A percentile compares a stretch with the other conserved stretches of the same genome.
These are phyloP conservation scores for Lentithecium fluviatile DNA, from an alignment of 495 filamentous ascomycete species.

Conservation along the genomic window DNA sequence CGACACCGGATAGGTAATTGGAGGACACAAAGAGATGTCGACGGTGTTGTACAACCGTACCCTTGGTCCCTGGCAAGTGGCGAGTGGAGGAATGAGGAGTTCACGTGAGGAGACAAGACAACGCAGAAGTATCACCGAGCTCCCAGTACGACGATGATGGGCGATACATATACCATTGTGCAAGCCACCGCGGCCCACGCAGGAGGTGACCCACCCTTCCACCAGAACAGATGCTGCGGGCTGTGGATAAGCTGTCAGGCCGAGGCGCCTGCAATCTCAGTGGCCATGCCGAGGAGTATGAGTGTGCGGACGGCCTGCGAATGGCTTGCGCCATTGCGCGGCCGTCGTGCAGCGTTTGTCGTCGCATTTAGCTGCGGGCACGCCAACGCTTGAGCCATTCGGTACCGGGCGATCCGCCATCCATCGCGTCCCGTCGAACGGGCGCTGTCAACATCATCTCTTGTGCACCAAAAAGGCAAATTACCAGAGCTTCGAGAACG, in stretches of 20 bases:
- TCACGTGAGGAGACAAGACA: neutral
- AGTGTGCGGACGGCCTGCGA: slow-evolving; percentile 5
- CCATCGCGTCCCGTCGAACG: neutral
- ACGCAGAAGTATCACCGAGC: neutral
- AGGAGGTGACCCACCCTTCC: no score
- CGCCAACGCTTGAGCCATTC: neutral
- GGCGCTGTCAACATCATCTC: neutral
- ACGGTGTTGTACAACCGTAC: no score
- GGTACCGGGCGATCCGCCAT: neutral
- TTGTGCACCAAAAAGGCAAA: neutral
- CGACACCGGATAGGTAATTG: no score
- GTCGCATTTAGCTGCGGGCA: slow-evolving; percentile 11
- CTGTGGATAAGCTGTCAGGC: neutral
- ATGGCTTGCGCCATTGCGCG: slow-evolving; percentile 3
- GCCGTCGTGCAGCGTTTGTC: slow-evolving; percentile 3
- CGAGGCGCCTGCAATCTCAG: neutral
- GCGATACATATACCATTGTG: neutral
- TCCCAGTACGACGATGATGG: neutral
- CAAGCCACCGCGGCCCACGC: neutral
- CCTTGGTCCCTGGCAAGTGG: no score
- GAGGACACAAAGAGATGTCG: no score
- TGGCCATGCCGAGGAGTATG: neutral
- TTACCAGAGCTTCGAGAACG: neutral
- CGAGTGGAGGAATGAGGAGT: neutral
- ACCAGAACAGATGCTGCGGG: no score